phyloP scores from a whole-genome alignment of 2,329 filamentous ascomycete species.

The Hypoxylon sp. region DNA sequence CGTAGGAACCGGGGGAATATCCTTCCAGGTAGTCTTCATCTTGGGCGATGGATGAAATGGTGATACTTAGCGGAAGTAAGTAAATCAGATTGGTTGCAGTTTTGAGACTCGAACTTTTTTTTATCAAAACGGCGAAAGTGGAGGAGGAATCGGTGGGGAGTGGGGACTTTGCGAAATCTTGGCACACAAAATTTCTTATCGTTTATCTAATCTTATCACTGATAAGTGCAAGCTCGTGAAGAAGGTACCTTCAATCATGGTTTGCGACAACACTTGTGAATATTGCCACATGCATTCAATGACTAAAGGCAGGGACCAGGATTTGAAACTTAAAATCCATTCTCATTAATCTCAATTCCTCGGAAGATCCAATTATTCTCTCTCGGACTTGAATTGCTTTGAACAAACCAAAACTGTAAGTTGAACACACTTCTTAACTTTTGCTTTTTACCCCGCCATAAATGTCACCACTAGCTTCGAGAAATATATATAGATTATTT shows the following conservation, averaged over 20 bases:
- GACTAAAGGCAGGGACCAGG: not conserved
- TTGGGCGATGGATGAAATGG: slow-evolving; percentile 47
- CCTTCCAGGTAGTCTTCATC: slow-evolving; percentile 74
- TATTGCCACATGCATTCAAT: slow-evolving; percentile 1
- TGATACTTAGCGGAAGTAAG: slow-evolving; percentile 7
- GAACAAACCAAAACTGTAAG: too few species aligned
- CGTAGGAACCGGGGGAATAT: slow-evolving; percentile 88
- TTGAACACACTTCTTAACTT: not conserved
- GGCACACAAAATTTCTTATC: slow-evolving; percentile 35
- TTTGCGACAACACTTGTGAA: slow-evolving; percentile 3
- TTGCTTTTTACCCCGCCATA: slow-evolving; percentile 25
- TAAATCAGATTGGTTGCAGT: slow-evolving; percentile 11
- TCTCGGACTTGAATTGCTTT: not conserved
- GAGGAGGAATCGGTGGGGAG: slow-evolving; percentile 18
- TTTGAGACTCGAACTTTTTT: slow-evolving; percentile 26
- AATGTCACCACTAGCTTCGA: slow-evolving; percentile 13
- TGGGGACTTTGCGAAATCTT: slow-evolving; percentile 37
- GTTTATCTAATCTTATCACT: slow-evolving; percentile 33
- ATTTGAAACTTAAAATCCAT: not conserved
- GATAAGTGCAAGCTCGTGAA: slow-evolving; percentile 7
- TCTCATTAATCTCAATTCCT: too few species aligned
- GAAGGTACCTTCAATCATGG: slow-evolving; percentile 3
- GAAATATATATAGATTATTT: too few species aligned
- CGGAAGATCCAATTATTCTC: too few species aligned
- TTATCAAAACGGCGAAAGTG: slow-evolving; percentile 26